Percentiles rank a stretch among this genome's conserved stretches.
Conservation (phyloP, 2,329 filamentous ascomycete species). For the Sodiomyces alkalinus region DNA sequence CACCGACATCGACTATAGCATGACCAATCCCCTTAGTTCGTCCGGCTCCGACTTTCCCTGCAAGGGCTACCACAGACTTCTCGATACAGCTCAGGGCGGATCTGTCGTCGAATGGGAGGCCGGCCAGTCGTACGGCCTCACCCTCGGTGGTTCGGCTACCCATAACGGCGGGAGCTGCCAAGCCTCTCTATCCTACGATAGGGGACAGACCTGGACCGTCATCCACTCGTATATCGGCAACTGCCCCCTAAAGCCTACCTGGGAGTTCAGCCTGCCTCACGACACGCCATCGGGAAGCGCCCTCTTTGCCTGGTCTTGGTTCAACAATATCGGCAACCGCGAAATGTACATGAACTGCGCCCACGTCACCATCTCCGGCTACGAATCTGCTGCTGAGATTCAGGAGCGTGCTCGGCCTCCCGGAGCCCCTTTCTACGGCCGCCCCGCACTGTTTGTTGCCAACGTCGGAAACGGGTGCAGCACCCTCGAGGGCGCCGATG, state of each 20-base stretch:
- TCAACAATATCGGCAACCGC: conserved; percentile 46
- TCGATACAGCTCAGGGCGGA: conserved; percentile 16
- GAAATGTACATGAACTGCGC: conserved; percentile 62
- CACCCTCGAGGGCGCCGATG: conserved; percentile 40
- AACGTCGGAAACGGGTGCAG: conserved; percentile 48
- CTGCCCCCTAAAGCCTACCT: conserved; percentile 16
- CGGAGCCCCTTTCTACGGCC: no score
- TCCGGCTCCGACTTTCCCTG: conserved; percentile 44
- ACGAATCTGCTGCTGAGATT: no score
- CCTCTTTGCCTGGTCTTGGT: conserved; percentile 48
- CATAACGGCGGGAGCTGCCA: conserved; percentile 50
- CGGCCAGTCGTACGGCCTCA: conserved; percentile 36
- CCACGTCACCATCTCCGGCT: conserved; percentile 31
- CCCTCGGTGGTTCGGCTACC: conserved; percentile 33
- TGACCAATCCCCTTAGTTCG: conserved; percentile 38
- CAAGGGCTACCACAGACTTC: conserved; percentile 27
- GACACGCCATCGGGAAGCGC: conserved; percentile 28
- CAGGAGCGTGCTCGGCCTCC: no score
- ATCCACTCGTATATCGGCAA: conserved; percentile 18
- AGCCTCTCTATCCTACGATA: conserved; percentile 44
- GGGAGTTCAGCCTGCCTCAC: conserved; percentile 19
- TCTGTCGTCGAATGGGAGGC: conserved; percentile 34
- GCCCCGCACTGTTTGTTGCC: conserved; percentile 56
- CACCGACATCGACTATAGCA: conserved; percentile 33
- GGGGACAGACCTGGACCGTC: conserved; percentile 43